phyloP scores from a whole-genome alignment of 768 basidiomycete species.

The Mrakia gelida region DNA sequence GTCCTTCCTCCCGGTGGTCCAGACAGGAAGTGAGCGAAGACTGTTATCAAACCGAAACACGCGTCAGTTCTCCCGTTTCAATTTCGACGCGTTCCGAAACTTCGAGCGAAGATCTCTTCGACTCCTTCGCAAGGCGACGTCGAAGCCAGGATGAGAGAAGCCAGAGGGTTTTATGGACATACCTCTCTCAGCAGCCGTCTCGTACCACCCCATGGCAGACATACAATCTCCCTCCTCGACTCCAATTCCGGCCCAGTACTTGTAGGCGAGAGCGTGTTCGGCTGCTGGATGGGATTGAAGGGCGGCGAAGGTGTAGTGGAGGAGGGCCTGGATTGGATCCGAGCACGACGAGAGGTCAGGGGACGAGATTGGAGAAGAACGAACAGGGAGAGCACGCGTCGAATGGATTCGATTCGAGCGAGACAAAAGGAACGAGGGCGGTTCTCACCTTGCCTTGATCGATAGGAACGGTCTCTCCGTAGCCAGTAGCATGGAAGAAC shows the following conservation, averaged over 20 bases:
- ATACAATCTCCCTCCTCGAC: conserved; percentile 73
- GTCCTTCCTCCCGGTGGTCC: conserved; percentile 90
- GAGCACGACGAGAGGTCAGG: not conserved
- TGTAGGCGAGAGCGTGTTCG: conserved; percentile 87
- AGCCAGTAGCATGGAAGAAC: conserved; percentile 87
- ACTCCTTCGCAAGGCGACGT: no score
- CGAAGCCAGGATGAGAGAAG: no score
- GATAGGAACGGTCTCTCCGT: conserved; percentile 45
- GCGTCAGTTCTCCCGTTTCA: not conserved
- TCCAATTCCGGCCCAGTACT: conserved; percentile 94
- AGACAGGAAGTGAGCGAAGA: conserved; percentile 70
- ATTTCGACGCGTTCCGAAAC: no score
- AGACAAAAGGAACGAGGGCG: not conserved
- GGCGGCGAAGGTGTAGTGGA: conserved; percentile 92
- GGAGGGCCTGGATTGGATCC: conserved; percentile 70
- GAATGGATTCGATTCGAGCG: not conserved
- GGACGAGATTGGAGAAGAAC: not conserved
- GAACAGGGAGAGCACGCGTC: not conserved
- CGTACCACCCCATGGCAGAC: conserved; percentile 81
- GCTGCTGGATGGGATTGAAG: conserved; percentile 80
- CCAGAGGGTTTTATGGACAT: no score
- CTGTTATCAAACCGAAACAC: conserved; percentile 41
- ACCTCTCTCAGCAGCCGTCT: conserved; percentile 82
- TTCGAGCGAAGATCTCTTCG: no score
- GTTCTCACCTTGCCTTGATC: conserved; percentile 48